phyloP scores from a whole-genome alignment of 306 rosid species.

The Ziziphus jujuba region DNA sequence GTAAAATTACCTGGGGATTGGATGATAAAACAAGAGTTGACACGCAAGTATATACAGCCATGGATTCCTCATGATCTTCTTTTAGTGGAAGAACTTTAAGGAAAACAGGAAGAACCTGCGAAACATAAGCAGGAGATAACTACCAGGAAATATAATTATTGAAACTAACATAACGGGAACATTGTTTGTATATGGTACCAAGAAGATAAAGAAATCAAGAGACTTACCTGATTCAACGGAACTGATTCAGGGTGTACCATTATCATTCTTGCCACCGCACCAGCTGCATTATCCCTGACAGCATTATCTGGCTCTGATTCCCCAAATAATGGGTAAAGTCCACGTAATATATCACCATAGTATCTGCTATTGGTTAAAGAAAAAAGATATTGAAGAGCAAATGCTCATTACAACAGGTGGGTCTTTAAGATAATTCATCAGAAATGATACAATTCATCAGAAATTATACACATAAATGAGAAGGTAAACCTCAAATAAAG shows the following conservation, averaged over 20 bases:
- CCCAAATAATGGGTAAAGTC: constrained; percentile 89
- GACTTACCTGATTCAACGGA: constrained; percentile 81
- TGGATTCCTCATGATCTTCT: constrained; percentile 95
- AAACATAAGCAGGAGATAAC: constrained; percentile 28
- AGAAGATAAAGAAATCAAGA: constrained; percentile 20
- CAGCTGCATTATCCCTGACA: constrained; percentile 96
- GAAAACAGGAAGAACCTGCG: constrained; percentile 92
- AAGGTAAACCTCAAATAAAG: constrained; percentile 14
- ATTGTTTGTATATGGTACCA: not conserved
- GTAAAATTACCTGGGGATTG: constrained; percentile 73
- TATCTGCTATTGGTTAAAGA: constrained; percentile 61
- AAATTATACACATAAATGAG: not conserved
- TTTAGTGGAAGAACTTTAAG: constrained; percentile 86
- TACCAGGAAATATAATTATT: constrained; percentile 7
- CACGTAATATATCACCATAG: constrained; percentile 71
- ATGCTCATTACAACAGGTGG: not conserved
- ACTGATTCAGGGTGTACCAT: constrained; percentile 93
- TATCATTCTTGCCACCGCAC: constrained; percentile 98
- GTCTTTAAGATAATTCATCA: not conserved
- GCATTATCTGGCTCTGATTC: constrained; percentile 97
- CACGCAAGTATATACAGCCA: constrained; percentile 83
- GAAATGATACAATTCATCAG: not conserved
- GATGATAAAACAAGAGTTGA: constrained; percentile 82
- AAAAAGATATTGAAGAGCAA: constrained; percentile 30
- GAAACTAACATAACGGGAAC: not conserved